Percentiles rank a stretch among this genome's conserved stretches.
phyloP scores from a whole-genome alignment of 805 yeast species.

The Scheffersomyces amazonensis region DNA sequence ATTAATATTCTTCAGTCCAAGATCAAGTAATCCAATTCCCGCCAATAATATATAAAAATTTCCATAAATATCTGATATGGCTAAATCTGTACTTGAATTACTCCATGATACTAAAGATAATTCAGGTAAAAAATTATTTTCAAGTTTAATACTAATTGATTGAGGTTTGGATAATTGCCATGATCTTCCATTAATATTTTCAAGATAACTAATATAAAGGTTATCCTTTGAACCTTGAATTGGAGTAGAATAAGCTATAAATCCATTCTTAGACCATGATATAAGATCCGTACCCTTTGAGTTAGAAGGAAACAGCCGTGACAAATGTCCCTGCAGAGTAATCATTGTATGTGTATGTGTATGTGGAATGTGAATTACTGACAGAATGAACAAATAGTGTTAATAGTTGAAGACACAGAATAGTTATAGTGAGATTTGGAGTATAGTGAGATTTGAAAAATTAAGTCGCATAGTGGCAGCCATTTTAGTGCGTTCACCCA shows the following conservation, averaged over 20 bases:
- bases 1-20: conserved; percentile 18
- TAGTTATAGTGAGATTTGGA: too few relatives aligned
- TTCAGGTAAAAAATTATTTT: conserved; percentile 23
- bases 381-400: too few relatives aligned
- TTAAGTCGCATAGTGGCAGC: too few relatives aligned
- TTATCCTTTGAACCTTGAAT: conserved; percentile 25
- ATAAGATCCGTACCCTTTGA: conserved; percentile 20
- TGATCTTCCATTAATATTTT: conserved; percentile 66
- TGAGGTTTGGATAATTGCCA: conserved; percentile 76
- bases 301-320: neutral
- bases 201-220: conserved; percentile 63
- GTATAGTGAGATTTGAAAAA: too few relatives aligned
- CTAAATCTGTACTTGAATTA: conserved; percentile 75
- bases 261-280: conserved; percentile 84
- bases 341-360: neutral
- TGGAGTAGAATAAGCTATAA: conserved; percentile 66
- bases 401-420: too few relatives aligned
- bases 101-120: conserved; percentile 66
- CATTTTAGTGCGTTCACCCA: too few relatives aligned
- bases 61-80: conserved; percentile 72
- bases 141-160: conserved; percentile 26
- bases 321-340: neutral
- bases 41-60: conserved; percentile 44
- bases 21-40: conserved; percentile 36
- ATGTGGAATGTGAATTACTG: too few relatives aligned